Evolutionary conservation across 1,284 basidiomycete genomes (phyloP).

Genomic region (Ustilago crameri): DNA sequence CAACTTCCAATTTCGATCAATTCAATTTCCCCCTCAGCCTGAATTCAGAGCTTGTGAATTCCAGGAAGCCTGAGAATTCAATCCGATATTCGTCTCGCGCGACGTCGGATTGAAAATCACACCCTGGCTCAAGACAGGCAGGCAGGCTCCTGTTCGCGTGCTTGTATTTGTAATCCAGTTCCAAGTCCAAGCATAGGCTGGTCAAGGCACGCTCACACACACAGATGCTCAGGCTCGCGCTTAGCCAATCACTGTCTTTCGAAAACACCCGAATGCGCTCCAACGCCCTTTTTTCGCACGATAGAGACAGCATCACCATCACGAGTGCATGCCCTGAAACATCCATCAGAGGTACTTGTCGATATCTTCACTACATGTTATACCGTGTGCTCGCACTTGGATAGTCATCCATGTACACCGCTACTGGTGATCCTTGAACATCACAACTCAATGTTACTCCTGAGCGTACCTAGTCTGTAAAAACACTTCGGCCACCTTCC

Average conservation of each 20-base stretch:
- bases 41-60: background rate
- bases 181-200: background rate
- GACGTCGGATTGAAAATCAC: slow-evolving; percentile 9
- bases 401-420: too few relatives aligned
- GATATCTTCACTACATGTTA: too few relatives aligned
- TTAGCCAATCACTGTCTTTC: slow-evolving; percentile 49
- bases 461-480: slow-evolving; percentile 21
- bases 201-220: background rate
- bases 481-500: slow-evolving; percentile 42
- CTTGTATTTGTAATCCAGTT: slow-evolving; percentile 37
- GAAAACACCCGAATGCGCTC: slow-evolving; percentile 37
- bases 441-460: slow-evolving; percentile 7
- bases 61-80: background rate
- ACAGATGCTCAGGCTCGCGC: slow-evolving; percentile 3
- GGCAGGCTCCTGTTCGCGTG: slow-evolving; percentile 6
- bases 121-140: background rate
- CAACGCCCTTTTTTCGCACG: slow-evolving; percentile 18
- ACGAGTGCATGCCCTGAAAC: too few relatives aligned
- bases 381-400: too few relatives aligned
- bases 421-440: too few relatives aligned
- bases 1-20: background rate
- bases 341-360: too few relatives aligned
- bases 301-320: slow-evolving; percentile 1
- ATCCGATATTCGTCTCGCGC: background rate
- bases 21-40: background rate